Base-by-base conservation (phyloP, 2,329 filamentous ascomycete genomes). In the Xylariaceae sp. region DNA sequence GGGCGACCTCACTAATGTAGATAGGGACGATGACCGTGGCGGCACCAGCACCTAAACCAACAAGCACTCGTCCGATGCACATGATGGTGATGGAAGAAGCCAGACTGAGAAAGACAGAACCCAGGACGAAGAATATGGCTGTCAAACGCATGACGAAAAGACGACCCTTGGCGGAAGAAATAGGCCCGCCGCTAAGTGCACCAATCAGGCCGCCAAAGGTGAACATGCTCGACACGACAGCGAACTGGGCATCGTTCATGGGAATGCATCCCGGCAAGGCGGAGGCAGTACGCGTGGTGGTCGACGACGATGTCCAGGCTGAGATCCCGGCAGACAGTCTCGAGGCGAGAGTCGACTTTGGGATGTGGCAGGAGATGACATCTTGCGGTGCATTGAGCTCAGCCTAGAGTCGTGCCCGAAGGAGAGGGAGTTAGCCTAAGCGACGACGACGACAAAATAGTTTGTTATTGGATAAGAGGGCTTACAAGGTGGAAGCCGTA, bases 351-450 rank as follows among this genome's bases (percentile, higher is more conserved):
- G 78, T 58, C 13, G 56, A 77, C 66, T 83, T 81, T 65, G 85
- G 86, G 67, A 64, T 60, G 8, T 85, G 85, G 77, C 94, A 97
- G 59, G 90, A 95, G 69, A 99, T 88, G 69, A 95, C 90, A 79
- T 92, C 88, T 81, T 97, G 88, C 7, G 94, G 94, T 7, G 93
- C 91, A 74, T 99, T 99, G 64, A 99, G 84, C 74, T 97, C 94
- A 67, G 92, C 90, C 92, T 93, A 69, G 9, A 53, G 37, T 63
- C 10, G 53, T 18, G 30, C 10, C 4, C 47, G 17, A 50, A n/a
- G 42, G 4, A 6, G 13, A n/a, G 18, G 62, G n/a, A 64, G 60
- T 18, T 60, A 56, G 42, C 13, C 42, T 4, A 35, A 61, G 61
- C 67, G 1, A 5, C 23, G 5, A 30, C 23, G 23, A 30, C 23